A percentile compares a stretch with the other conserved stretches of the same genome.
Conservation (phyloP, 371 early-diverging fungal species). For the Rhizoclosmatium hyalinum region DNA sequence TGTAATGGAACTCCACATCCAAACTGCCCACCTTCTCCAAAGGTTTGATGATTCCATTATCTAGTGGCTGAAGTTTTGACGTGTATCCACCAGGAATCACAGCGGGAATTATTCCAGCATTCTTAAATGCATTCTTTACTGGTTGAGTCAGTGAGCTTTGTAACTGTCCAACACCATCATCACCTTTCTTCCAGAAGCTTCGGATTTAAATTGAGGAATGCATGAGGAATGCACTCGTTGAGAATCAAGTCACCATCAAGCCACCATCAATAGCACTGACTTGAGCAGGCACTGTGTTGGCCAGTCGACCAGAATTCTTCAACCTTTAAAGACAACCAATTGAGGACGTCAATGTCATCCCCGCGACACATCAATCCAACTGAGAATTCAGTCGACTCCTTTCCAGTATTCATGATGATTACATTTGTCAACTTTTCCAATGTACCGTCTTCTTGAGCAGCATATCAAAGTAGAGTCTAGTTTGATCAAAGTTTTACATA, state of each 20-base stretch:
- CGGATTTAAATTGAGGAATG: background rate
- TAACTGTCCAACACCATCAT: background rate
- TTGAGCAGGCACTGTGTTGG: no score
- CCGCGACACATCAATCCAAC: no score
- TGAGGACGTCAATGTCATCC: no score
- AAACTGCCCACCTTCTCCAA: background rate
- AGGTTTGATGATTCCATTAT: background rate
- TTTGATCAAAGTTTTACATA: no score
- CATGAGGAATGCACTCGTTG: background rate
- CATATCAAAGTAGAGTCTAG: no score
- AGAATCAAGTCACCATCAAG: background rate
- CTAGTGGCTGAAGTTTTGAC: background rate
- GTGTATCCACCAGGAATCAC: slow-evolving; percentile 7
- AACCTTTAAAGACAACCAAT: no score
- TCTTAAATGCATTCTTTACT: background rate
- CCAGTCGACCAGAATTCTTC: no score
- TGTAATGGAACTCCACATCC: no score
- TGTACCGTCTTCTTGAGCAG: no score
- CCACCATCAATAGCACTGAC: background rate
- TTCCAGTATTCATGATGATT: background rate
- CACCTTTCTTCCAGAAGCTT: background rate
- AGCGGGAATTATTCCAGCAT: background rate
- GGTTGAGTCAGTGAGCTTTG: background rate
- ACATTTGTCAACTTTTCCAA: background rate
- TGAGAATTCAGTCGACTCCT: background rate